Evolutionary conservation across 352 stramenopile genomes (phyloP).

Genomic region (Phytophthora tubulina): DNA sequence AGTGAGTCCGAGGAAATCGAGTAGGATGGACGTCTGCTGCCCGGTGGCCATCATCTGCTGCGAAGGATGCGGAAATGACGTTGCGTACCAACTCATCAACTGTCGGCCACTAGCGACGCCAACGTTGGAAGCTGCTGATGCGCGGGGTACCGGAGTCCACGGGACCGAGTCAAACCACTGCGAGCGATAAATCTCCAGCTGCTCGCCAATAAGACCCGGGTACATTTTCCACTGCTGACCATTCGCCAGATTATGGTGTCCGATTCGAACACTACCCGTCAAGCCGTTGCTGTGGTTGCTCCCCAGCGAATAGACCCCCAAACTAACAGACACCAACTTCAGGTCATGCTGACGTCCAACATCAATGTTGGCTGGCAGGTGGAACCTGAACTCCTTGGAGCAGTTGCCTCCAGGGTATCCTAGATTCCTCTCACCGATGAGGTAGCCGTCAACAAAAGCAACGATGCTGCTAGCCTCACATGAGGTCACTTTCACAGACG

Average conservation of each 20-base stretch:
- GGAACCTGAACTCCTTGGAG: constrained; percentile 53
- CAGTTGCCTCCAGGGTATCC: constrained; percentile 67
- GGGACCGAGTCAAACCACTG: constrained; percentile 60
- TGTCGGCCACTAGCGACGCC: constrained; percentile 16
- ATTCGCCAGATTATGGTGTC: constrained; percentile 44
- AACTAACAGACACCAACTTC: constrained; percentile 63
- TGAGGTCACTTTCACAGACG: constrained; percentile 55
- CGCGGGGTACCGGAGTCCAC: constrained; percentile 42
- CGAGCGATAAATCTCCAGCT: constrained; percentile 65
- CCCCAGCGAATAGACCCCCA: constrained; percentile 66
- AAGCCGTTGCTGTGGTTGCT: constrained; percentile 68
- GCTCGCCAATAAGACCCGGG: constrained; percentile 65
- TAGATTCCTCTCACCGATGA: constrained; percentile 52
- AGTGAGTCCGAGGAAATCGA: constrained; percentile 69
- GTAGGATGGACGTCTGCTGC: constrained; percentile 56
- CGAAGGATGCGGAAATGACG: constrained; percentile 47
- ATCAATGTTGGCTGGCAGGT: constrained; percentile 47
- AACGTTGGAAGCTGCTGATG: background rate
- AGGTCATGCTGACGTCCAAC: constrained; percentile 47
- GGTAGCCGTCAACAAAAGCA: constrained; percentile 57
- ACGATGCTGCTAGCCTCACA: constrained; percentile 69
- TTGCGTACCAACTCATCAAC: constrained; percentile 67
- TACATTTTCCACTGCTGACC: constrained; percentile 63
- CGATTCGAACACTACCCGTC: constrained; percentile 59
- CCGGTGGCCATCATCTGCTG: constrained; percentile 13